Percentiles rank a stretch among this genome's conserved stretches.
phyloP scores from a whole-genome alignment of 495 filamentous ascomycete genomes.

The Pyrenula massariospora region DNA sequence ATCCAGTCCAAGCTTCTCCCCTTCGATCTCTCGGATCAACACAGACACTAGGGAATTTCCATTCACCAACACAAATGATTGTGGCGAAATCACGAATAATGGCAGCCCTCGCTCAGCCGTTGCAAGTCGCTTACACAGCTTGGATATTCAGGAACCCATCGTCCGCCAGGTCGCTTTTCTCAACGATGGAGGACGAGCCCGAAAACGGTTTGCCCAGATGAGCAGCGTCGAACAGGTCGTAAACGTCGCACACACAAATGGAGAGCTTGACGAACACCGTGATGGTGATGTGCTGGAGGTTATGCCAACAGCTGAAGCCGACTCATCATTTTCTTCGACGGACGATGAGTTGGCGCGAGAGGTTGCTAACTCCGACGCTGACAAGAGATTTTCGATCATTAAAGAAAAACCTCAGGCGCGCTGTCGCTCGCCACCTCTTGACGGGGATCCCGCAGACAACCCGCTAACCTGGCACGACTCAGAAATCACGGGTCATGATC shows the following conservation, averaged over 20 bases:
- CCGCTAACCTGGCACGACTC: constrained; percentile 71
- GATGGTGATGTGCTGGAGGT: constrained; percentile 2
- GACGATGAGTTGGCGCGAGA: constrained; percentile 3
- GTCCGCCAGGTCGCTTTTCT: constrained; percentile 14
- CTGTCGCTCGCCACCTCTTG: constrained; percentile 35
- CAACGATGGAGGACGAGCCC: background rate
- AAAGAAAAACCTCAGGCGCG: constrained; percentile 12
- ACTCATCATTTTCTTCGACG: constrained; percentile 1
- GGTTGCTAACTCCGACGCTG: constrained; percentile 2
- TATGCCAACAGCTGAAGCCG: constrained; percentile 12
- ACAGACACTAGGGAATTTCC: constrained; percentile 4
- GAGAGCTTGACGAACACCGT: constrained; percentile 5
- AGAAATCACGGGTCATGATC: constrained; percentile 75
- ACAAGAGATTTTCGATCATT: constrained; percentile 4
- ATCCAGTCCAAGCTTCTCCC: constrained; percentile 12
- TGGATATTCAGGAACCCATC: constrained; percentile 41
- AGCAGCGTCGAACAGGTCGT: background rate
- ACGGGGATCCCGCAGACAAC: constrained; percentile 19
- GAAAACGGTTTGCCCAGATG: background rate
- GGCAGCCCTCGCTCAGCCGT: constrained; percentile 52
- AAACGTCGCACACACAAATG: constrained; percentile 7
- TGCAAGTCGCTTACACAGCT: constrained; percentile 49
- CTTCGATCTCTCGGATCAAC: background rate
- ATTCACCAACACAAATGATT: constrained; percentile 4
- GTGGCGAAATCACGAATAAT: constrained; percentile 1